Evolutionary conservation across 805 yeast genomes (phyloP), one percentile per base, ranked within the genome.

Genomic region (Candida insectorum): DNA sequence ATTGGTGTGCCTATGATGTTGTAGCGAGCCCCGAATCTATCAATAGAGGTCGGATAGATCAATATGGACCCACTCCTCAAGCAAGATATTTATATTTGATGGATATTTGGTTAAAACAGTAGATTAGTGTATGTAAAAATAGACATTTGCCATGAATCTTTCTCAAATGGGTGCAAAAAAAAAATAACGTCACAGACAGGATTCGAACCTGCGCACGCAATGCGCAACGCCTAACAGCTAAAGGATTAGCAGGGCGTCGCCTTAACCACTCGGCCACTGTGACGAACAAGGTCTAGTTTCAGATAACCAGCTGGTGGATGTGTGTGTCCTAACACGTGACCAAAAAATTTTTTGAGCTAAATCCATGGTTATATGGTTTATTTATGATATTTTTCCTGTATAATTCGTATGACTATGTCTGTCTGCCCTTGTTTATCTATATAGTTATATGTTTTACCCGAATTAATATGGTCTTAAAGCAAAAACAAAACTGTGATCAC

Each of bases 161-260:
- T 8, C 10, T 20, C 23, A 11, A 8, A 20, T 20, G 8, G 23
- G 23, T 20, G 8, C 11, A 8, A 8, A 59, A 73, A 75, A 75
- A 69, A 75, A 67, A 66, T 60, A 56, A 48, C 95, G 96, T 84
- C 85, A 86, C 94, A 83, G 94, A 85, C 95, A 86, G 94, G 96
- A 86, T 86, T 86, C 96, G 96, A 86, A 86, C 96, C 94, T 86
- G 95, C 95, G 96, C 60, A 63, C 66, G 71, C 57, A 65, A 53
- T 56, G 56, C 70, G 66, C 72, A 65, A 64, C 65, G 58, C 68
- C 68, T 62, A 35, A 41, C 66, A 36, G 47, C 60, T 45, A 43
- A 68, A 79, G 13, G 13, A 10, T 32, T 43, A 81, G 87, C 86
- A 81, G 88, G 86, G 87, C 79, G 79, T 77, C 88, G 85, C 87